Percentiles rank a stretch among this genome's conserved stretches.
Evolutionary conservation across 225 moss, liverwort and hornwort species (phyloP).

Genomic region (Polytrichum commune): DNA sequence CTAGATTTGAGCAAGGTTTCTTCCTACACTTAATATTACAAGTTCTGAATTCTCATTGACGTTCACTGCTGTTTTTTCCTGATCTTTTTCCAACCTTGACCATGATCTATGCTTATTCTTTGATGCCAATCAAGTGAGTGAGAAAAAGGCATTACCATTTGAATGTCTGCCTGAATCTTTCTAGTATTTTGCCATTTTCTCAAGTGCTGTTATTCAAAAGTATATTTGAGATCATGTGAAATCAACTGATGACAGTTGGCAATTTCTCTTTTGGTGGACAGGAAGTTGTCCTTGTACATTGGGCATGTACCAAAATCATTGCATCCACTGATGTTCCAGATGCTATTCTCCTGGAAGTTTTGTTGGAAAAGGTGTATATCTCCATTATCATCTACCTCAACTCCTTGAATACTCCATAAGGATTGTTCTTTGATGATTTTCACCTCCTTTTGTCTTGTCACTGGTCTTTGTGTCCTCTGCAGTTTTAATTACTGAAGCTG

Average conservation of each 20-base stretch:
- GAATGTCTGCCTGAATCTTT: no score
- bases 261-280: conserved; percentile 32
- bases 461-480: no score
- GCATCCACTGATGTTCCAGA: conserved; percentile 83
- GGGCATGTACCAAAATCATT: conserved; percentile 91
- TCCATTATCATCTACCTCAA: not conserved
- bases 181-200: no score
- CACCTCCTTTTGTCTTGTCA: no score
- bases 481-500: no score
- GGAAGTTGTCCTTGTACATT: conserved; percentile 96
- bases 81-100: not conserved
- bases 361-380: conserved; percentile 72
- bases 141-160: not conserved
- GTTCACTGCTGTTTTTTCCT: no score
- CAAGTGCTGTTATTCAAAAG: not conserved
- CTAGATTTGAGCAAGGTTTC: conserved; percentile 84
- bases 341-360: conserved; percentile 63
- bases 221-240: no score
- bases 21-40: conserved; percentile 1
- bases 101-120: not conserved
- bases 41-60: no score
- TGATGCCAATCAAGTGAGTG: not conserved
- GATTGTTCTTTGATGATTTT: no score
- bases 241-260: not conserved
- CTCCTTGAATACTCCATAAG: no score